These are phyloP conservation scores for Brassica juncea DNA, from an alignment of 345 rosid species.

Conservation along the genomic window DNA sequence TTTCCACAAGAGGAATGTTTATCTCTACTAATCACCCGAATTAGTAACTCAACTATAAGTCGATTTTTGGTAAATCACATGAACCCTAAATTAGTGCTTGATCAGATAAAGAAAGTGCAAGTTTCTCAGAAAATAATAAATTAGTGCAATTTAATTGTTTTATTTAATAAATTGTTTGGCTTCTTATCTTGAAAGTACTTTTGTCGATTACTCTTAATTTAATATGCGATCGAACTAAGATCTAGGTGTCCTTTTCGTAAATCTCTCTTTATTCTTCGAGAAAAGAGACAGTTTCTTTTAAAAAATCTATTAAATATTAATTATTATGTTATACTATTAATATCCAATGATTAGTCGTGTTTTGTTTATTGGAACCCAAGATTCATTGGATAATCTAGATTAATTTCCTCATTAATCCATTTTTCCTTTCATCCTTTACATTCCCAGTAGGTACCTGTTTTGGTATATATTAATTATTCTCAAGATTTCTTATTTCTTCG, in stretches of 20 bases:
- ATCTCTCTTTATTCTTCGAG: slow-evolving; percentile 34
- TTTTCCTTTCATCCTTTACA: slow-evolving; percentile 3
- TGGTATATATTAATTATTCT: not conserved
- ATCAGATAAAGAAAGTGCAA: not conserved
- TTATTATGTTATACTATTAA: not conserved
- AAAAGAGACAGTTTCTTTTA: slow-evolving; percentile 14
- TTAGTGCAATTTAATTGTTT: too few species aligned
- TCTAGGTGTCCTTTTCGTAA: slow-evolving; percentile 36
- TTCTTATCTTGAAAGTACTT: slow-evolving; percentile 30
- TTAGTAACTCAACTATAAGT: not conserved
- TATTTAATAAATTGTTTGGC: slow-evolving; percentile 6
- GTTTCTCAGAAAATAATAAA: not conserved
- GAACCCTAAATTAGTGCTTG: slow-evolving; percentile 14
- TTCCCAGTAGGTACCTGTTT: slow-evolving; percentile 23
- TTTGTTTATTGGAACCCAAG: slow-evolving; percentile 29
- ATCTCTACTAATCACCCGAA: not conserved
- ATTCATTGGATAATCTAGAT: slow-evolving; percentile 29
- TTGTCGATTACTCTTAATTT: slow-evolving; percentile 21
- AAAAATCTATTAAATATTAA: not conserved
- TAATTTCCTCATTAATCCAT: slow-evolving; percentile 35
- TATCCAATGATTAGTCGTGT: slow-evolving; percentile 32
- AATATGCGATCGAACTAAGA: slow-evolving; percentile 38
- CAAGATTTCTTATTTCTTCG: too few species aligned
- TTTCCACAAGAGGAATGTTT: not conserved
- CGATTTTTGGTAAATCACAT: not conserved